Base-by-base conservation (phyloP, 176 grass and related monocot genomes). In the Secale cereale region DNA sequence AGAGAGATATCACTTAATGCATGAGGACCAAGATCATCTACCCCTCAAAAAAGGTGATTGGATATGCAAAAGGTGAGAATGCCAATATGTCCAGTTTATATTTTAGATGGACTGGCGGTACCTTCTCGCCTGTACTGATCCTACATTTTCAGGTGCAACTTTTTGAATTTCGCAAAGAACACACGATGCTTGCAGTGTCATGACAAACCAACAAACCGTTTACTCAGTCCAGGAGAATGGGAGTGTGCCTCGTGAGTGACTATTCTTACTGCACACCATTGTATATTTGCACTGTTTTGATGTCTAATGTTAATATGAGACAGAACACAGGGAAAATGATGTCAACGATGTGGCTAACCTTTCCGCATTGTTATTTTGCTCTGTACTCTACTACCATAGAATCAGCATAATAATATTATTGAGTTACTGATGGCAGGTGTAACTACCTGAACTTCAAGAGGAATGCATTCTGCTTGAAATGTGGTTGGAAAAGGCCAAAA, bases 151-250 rank as follows among this genome's bases (percentile, higher is more conserved):
- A 95, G 96, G 91, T 98, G 96, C 82, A 95, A 94, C 67, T 95
- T 98, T 81, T 92, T 98, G 81, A 98, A 98, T 85, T 98, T 98
- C 63, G 91, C 96, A 25, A 98, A 98, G 91, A 98, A 98, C 33
- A 95, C 96, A 31, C 88, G 88, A 76, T 98, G 93, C 78, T 70
- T 98, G 81, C 93, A 94, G 27, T 98, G 96, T 72, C 96, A 87
- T 89, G 91, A 92, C 81, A 98, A 98, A 72, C 96, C 93, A 81
- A 77, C 73, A 50, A 79, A 98, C 27, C 89, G 91, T 46, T 89
- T 76, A 36, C 96, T 95, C 17, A 92, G 86, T 76, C 86, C 89
- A 54, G 96, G 93, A 60, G 96, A 98, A 92, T 98, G 93, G 96
- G 93, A 95, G 59, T 98, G 96, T 80, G 37, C 76, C 59, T 95